A percentile compares a stretch with the other conserved stretches of the same genome.
These are phyloP conservation scores for Paragyromitra xinjiangensis DNA, from an alignment of 495 filamentous ascomycete species.

Conservation along the genomic window DNA sequence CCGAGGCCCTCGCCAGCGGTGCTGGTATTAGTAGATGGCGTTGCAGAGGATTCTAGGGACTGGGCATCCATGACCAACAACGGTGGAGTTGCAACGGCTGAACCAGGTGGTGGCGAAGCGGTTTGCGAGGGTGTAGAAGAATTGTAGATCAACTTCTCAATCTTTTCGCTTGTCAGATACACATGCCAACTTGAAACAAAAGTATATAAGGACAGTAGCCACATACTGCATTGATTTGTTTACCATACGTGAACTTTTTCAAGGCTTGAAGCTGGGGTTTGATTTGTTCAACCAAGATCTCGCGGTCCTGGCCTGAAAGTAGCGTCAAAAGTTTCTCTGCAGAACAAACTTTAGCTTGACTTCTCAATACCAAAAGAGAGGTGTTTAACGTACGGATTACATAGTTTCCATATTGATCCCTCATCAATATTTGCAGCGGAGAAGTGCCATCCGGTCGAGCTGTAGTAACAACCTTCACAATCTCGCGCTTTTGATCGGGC, in stretches of 20 bases:
- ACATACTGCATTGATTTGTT: slow-evolving; percentile 69
- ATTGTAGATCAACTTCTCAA: slow-evolving; percentile 58
- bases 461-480: slow-evolving; percentile 72
- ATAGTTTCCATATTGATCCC: slow-evolving; percentile 94
- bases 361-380: neutral
- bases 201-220: slow-evolving; percentile 26
- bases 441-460: slow-evolving; percentile 71
- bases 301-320: slow-evolving; percentile 71
- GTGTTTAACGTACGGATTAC: slow-evolving; percentile 81
- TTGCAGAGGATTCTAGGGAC: slow-evolving; percentile 62
- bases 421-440: slow-evolving; percentile 78
- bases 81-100: slow-evolving; percentile 62
- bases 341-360: slow-evolving; percentile 58
- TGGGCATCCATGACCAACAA: slow-evolving; percentile 61
- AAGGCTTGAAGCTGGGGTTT: slow-evolving; percentile 75
- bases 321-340: slow-evolving; percentile 81
- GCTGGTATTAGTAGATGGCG: slow-evolving; percentile 62
- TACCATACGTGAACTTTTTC: slow-evolving; percentile 78
- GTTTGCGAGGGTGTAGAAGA: slow-evolving; percentile 57
- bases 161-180: slow-evolving; percentile 50
- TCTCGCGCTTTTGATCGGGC: slow-evolving; percentile 72
- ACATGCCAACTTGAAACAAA: slow-evolving; percentile 6
- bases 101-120: slow-evolving; percentile 58
- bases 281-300: slow-evolving; percentile 74
- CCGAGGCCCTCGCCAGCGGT: slow-evolving; percentile 58